Base-by-base conservation (phyloP, 495 filamentous ascomycete species). In the Daldinia grandis region DNA sequence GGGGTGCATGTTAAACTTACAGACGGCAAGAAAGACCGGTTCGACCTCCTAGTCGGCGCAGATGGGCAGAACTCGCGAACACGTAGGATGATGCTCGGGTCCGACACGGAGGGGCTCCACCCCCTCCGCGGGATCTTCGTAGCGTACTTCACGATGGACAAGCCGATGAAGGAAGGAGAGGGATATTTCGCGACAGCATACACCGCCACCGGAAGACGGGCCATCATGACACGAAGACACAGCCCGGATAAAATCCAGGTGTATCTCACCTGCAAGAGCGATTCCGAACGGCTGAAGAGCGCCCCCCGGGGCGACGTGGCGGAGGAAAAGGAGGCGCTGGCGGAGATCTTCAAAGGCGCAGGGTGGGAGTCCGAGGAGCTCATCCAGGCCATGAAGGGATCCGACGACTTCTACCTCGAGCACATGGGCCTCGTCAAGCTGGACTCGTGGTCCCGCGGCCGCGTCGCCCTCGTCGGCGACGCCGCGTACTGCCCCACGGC, bases 381-480 rank as follows among this genome's bases (percentile, higher is more conserved):
- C 38, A 0, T 84, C 0, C 33, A 72, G 35, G 72, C 57, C n/a
- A 82, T 86, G 82, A 68, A 76, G 54, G 64, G 75, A 31, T 60
- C 79, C 12, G 75, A 80, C 1, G 83, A 87, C 71, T 85, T 87
- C 66, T 86, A 87, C 73, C 78, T 73, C 50, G 77, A 69, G 47
- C 83, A 80, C 54, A 70, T 81, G 51, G 75, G 78, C 14, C 80
- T 86, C 65, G 78, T 87, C 37, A 78, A 78, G 62, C 28, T 84
- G 59, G 69, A 71, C 33, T 37, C 69, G 14, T 85, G 80, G 80
- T 81, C 71, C 15, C 58, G 61, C 8, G 81, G 82, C 1, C 80
- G 80, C 9, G 74, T 86, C 5, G 78, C 74, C 1, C 76, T 87
- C 0, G 35, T 88, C 6, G 87, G 86, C 1, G 86, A 89, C 68